Conservation (phyloP, 1,139 yeast genomes). For the Hansenula lynferdii region DNA sequence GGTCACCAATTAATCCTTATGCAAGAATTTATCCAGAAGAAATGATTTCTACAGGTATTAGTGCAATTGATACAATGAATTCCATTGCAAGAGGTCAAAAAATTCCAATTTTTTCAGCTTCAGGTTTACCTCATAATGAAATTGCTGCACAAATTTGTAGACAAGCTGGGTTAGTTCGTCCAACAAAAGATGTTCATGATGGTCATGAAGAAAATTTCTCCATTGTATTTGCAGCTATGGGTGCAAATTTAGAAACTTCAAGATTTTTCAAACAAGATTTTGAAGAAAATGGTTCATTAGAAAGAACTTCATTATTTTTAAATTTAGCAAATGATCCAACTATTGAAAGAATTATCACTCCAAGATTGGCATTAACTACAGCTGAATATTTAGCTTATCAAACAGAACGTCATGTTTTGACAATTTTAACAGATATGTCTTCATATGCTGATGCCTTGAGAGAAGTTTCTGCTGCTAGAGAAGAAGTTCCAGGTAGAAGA, state of each 20-base stretch:
- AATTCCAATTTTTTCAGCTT: slow-evolving; percentile 97
- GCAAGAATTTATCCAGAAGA: slow-evolving; percentile 99
- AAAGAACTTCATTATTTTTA: slow-evolving; percentile 93
- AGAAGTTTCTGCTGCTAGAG: slow-evolving; percentile 99
- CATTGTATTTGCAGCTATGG: slow-evolving; percentile 98
- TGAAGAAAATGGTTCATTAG: slow-evolving; percentile 98
- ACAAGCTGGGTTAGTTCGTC: slow-evolving; percentile 98
- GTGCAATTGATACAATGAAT: slow-evolving; percentile 98
- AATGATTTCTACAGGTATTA: slow-evolving; percentile 98
- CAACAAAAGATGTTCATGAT: slow-evolving; percentile 98
- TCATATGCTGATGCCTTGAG: slow-evolving; percentile 99
- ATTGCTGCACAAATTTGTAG: slow-evolving; percentile 99
- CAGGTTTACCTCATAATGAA: slow-evolving; percentile 99
- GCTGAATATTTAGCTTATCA: slow-evolving; percentile 98
- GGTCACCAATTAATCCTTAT: slow-evolving; percentile 96
- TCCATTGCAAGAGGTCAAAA: slow-evolving; percentile 99
- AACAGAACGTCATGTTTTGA: slow-evolving; percentile 98
- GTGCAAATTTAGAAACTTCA: slow-evolving; percentile 88
- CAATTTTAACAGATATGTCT: slow-evolving; percentile 97
- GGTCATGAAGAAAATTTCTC: slow-evolving; percentile 99
- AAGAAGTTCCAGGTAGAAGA: slow-evolving; percentile 99
- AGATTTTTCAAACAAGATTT: slow-evolving; percentile 97
- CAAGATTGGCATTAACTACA: slow-evolving; percentile 98
- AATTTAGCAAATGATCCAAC: slow-evolving; percentile 99
- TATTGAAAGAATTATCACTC: slow-evolving; percentile 98